Evolutionary conservation across 179 eudicot species (phyloP), one percentile per base, ranked within the genome.

Genomic region (Silene coronaria): DNA sequence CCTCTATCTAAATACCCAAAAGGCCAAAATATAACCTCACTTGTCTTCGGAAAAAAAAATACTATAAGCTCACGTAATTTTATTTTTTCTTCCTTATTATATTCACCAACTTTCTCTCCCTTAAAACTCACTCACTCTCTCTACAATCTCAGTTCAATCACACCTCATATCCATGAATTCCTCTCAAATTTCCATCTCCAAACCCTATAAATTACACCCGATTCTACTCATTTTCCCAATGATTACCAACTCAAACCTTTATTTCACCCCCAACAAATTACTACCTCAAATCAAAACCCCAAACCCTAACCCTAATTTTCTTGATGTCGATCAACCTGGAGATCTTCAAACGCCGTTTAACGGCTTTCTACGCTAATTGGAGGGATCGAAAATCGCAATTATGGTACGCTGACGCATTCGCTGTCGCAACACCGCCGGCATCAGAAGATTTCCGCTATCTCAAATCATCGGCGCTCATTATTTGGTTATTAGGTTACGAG

Each of bases 401-500:
- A 0, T 95, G 99, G 99, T 81, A 87, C 61, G 81, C 93, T 3
- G 90, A 88, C 22, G 93, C 79, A 2, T 75, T 95, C 38, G 82
- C 91, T 3, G 65, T 95, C 12, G 95, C 93, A 6, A 89, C 95
- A 1, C 97, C 97, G 6, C 97, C 97, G 0, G 78, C 91, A 0
- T 89, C 97, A 0, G 96, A 95, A 3, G 99, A 95, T 74, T 57
- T 95, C 67, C 86, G 99, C 24, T 92, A 95, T 67, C 57, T 95
- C 61, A 95, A 95, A 65, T 89, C 97, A 2, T 95, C 97, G 5
- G 93, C 97, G 63, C 73, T 95, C 5, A 89, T 88, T 21, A 82
- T 95, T 1, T 95, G 99, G 97, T 74, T 95, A 46, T 72, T 95
- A 63, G 99, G 97, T 6, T 95, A 95, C 22, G 99, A 92, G 74